These are phyloP conservation scores for Cutaneotrichosporon sp. DNA, from an alignment of 1,284 basidiomycete species.

Conservation along the genomic window DNA sequence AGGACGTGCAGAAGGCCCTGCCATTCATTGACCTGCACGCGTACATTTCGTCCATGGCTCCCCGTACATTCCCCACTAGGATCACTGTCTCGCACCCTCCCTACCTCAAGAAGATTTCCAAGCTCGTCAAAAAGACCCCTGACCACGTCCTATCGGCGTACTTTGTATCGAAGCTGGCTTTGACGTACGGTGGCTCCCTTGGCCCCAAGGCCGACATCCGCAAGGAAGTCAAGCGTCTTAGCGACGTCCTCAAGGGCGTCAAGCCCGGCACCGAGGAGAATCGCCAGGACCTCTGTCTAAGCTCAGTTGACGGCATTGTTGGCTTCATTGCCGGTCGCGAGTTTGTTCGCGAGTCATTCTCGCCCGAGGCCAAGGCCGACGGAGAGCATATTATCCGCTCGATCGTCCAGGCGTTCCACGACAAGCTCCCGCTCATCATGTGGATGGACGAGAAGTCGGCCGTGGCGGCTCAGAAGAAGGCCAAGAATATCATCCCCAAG, in stretches of 20 bases:
- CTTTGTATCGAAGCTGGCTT: constrained; percentile 65
- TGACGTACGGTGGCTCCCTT: constrained; percentile 63
- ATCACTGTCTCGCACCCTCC: constrained; percentile 81
- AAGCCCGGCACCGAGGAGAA: constrained; percentile 81
- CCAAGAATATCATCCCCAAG: constrained; percentile 47
- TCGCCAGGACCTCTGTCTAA: constrained; percentile 60
- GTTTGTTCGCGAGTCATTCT: constrained; percentile 84
- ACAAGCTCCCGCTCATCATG: constrained; percentile 65
- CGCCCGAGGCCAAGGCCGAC: constrained; percentile 69
- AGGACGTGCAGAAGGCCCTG: constrained; percentile 65
- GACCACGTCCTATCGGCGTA: constrained; percentile 72
- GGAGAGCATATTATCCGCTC: constrained; percentile 78
- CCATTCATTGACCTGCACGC: constrained; percentile 73
- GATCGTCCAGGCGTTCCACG: constrained; percentile 79
- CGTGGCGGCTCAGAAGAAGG: constrained; percentile 75
- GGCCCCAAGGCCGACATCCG: constrained; percentile 69
- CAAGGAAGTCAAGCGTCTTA: constrained; percentile 64
- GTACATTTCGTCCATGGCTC: constrained; percentile 79
- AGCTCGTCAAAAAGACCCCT: constrained; percentile 65
- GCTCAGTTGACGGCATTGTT: constrained; percentile 48
- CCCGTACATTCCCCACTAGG: constrained; percentile 65
- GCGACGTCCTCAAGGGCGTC: constrained; percentile 71
- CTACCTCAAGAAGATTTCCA: constrained; percentile 64
- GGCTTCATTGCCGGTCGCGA: constrained; percentile 55
- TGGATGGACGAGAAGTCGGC: constrained; percentile 92